Evolutionary conservation across 2,329 filamentous ascomycete species (phyloP), one percentile per base, ranked within the genome.

Genomic region (Ophiostoma montium): DNA sequence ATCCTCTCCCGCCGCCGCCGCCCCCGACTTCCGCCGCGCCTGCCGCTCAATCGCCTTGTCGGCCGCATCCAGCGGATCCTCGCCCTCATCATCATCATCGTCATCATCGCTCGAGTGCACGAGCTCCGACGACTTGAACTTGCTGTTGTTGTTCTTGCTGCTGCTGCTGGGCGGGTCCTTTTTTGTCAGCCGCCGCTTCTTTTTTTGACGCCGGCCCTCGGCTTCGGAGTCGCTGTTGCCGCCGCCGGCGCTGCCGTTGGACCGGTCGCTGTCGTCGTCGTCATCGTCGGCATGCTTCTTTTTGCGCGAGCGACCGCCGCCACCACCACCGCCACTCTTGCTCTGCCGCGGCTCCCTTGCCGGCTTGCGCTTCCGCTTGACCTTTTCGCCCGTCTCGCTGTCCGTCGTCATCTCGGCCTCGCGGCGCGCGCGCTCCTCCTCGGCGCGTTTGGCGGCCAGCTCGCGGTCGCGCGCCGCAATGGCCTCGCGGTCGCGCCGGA

Each of bases 91-190:
- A 16, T 30, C 31, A 13, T 62, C 61, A 1, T 57, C 63, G 41
- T 66, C 65, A 3, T 75, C 77, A 55, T 85, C 82, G 53, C 82
- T 86, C 54, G 90, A 84, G 41, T 86, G 82, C 27, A 95, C 80
- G 54, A 88, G 78, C 65, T 94, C 88, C 2, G 76, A 80, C 46
- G 84, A 89, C 74, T 95, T 95, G 72, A 78, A 94, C 65, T 94
- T 94, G 62, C 61, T 64, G 53, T 66, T 68, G 55, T 53, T 77
- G 41, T 32, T 19, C 23, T 94, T 94, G 62, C 61, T 64, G 53
- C 66, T 68, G 55, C 52, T 77, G 41, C 32, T 19, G 5, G 35
- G 19, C 21, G 49, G 72, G 53, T 67, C 73, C 55, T 67, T 67
- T 55, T 65, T 65, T 15, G 66, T 72, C 59, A 75, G 35, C 52